Evolutionary conservation across 2,329 filamentous ascomycete species (phyloP), one percentile per base, ranked within the genome.

Genomic region (Chalaropsis ovoidea): DNA sequence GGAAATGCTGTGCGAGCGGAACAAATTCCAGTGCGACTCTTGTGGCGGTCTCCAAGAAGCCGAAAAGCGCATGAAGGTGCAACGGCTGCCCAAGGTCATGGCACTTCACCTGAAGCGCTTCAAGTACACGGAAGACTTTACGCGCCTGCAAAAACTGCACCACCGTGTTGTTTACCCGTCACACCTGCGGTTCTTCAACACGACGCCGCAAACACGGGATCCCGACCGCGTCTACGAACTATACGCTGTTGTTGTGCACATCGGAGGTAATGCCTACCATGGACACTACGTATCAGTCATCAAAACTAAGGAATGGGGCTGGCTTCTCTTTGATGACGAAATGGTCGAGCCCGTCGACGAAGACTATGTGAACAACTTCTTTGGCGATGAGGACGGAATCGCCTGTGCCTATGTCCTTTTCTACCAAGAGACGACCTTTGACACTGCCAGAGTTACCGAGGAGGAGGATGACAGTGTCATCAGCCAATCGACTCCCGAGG

Each of bases 61-160:
- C 0, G 94, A 99, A 75, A 99, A 97, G 79, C 85, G 94, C 69
- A 99, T 99, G 94, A 99, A 97, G 79, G 93, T 99, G 71, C 97
- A 99, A 78, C 85, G 89, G 64, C 77, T 97, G 72, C 94, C 94
- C 3, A 91, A 90, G 72, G 90, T 99, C 67, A 77, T 99, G 69
- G 92, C 94, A 3, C 78, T 99, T 67, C 94, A 99, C 73, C 77
- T 99, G 69, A 99, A 99, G 77, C 85, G 94, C 66, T 99, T 99
- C 80, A 97, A 97, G 77, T 99, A 96, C 73, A 96, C 93, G 1
- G 94, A 97, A 73, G 93, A 97, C 74, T 84, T 95, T 72, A 94
- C 92, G 70, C 85, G 92, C 65, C 78, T 99, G 68, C 92, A 97
- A 74, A 99, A 99, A 76, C 82, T 99, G 54, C 97, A 97, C 74